Conservation (phyloP, 2,329 filamentous ascomycete species). For the Sclerotinia sclerotiorum region DNA sequence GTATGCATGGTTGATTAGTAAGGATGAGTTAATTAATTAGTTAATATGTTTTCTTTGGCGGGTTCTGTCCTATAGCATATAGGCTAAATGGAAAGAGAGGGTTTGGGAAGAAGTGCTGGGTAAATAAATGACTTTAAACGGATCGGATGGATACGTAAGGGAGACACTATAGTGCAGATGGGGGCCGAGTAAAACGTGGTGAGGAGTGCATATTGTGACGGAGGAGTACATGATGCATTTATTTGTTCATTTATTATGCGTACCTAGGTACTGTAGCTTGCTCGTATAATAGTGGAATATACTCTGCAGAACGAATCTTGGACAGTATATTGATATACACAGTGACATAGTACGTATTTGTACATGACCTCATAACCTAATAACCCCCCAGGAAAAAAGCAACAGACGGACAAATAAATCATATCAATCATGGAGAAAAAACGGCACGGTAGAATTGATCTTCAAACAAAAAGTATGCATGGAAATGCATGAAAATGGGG, state of each 20-base stretch:
- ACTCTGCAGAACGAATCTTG: not conserved
- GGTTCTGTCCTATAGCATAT: too few species aligned
- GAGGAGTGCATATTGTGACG: slow-evolving; percentile 1
- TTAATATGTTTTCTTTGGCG: too few species aligned
- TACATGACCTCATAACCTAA: too few species aligned
- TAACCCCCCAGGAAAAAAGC: not conserved
- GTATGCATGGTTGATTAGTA: too few species aligned
- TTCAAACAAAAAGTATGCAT: not conserved
- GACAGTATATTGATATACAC: too few species aligned
- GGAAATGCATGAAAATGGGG: not conserved
- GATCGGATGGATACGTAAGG: not conserved
- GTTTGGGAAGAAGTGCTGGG: not conserved
- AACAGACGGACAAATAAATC: not conserved
- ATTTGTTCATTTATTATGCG: too few species aligned
- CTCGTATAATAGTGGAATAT: slow-evolving; percentile 12
- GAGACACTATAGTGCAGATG: not conserved
- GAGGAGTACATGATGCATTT: not conserved
- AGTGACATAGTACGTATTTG: not conserved
- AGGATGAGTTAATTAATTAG: too few species aligned
- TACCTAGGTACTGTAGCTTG: too few species aligned
- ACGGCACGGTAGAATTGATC: not conserved
- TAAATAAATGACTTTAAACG: not conserved
- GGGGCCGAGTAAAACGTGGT: slow-evolving; percentile 19
- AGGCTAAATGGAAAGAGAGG: not conserved
- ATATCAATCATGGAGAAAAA: too few species aligned